These are phyloP conservation scores for Camellia japonica DNA, from an alignment of 148 eudicot species.

Conservation along the genomic window DNA sequence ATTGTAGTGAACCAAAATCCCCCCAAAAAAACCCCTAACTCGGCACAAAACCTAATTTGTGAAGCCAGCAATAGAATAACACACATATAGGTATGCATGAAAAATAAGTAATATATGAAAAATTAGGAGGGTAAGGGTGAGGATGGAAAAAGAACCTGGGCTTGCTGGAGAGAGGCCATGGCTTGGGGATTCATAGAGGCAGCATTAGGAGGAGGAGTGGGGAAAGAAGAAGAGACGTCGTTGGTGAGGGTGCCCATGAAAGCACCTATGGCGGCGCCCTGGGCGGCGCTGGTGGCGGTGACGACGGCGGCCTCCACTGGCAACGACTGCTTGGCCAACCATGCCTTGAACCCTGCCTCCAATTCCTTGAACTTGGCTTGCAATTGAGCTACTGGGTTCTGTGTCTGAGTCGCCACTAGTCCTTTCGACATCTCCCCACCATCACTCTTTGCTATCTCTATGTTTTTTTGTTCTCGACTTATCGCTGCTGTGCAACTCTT, in stretches of 20 bases:
- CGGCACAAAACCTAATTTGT: background rate
- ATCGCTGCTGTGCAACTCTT: no score
- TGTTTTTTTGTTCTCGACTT: no score
- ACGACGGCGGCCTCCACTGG: slow-evolving; percentile 72
- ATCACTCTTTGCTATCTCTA: background rate
- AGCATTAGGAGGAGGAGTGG: slow-evolving; percentile 45
- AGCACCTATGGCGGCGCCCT: slow-evolving; percentile 76
- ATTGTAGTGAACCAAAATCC: background rate
- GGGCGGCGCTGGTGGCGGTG: slow-evolving; percentile 61
- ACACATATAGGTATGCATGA: background rate
- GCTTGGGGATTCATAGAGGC: slow-evolving; percentile 53
- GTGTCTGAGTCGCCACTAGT: slow-evolving; percentile 14
- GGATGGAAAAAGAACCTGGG: slow-evolving; percentile 45
- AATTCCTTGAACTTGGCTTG: slow-evolving; percentile 52
- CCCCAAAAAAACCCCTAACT: background rate
- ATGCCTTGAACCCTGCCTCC: slow-evolving; percentile 44
- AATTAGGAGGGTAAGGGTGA: background rate
- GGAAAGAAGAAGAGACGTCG: slow-evolving; percentile 41
- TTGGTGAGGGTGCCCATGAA: slow-evolving; percentile 71
- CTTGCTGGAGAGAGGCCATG: slow-evolving; percentile 66
- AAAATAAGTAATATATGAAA: background rate
- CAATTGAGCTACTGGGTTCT: slow-evolving; percentile 53
- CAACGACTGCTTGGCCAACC: slow-evolving; percentile 55
- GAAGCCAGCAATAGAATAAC: background rate
- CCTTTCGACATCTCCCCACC: slow-evolving; percentile 25